Conservation (phyloP, 805 yeast genomes). For the Sugiyamaella chiloensis region DNA sequence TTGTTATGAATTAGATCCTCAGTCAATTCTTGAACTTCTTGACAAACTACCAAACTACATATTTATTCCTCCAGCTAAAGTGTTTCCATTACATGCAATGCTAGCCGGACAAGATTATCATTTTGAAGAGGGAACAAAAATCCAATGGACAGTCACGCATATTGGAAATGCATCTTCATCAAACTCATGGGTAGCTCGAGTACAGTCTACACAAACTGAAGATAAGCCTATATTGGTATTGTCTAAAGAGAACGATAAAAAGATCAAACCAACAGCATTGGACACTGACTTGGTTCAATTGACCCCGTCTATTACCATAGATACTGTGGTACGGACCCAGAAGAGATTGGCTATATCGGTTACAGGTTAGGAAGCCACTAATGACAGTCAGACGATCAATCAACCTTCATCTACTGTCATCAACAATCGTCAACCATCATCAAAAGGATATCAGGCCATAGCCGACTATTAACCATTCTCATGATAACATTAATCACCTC, state of each 20-base stretch:
- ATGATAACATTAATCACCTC: too few relatives aligned
- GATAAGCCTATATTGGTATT: neutral
- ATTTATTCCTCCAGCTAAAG: slow-evolving; percentile 17
- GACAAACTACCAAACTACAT: slow-evolving; percentile 1
- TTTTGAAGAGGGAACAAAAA: slow-evolving; percentile 4
- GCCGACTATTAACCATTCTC: too few relatives aligned
- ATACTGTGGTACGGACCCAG: too few relatives aligned
- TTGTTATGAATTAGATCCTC: neutral
- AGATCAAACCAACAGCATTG: neutral
- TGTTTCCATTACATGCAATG: neutral
- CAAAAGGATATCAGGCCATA: too few relatives aligned
- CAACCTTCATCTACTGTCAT: too few relatives aligned
- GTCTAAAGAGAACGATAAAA: neutral
- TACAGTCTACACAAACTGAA: neutral
- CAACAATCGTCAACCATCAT: too few relatives aligned
- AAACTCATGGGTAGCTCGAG: neutral
- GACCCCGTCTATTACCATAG: neutral
- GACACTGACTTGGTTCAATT: neutral
- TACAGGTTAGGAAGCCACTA: too few relatives aligned
- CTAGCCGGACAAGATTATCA: neutral
- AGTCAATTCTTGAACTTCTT: slow-evolving; percentile 1
- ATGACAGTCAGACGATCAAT: too few relatives aligned
- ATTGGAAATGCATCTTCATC: slow-evolving; percentile 23
- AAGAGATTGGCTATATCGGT: too few relatives aligned
- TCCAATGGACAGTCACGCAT: slow-evolving; percentile 28